These are phyloP conservation scores for Magnaporthiopsis incrustans DNA, from an alignment of 2,329 filamentous ascomycete genomes.

Conservation along the genomic window DNA sequence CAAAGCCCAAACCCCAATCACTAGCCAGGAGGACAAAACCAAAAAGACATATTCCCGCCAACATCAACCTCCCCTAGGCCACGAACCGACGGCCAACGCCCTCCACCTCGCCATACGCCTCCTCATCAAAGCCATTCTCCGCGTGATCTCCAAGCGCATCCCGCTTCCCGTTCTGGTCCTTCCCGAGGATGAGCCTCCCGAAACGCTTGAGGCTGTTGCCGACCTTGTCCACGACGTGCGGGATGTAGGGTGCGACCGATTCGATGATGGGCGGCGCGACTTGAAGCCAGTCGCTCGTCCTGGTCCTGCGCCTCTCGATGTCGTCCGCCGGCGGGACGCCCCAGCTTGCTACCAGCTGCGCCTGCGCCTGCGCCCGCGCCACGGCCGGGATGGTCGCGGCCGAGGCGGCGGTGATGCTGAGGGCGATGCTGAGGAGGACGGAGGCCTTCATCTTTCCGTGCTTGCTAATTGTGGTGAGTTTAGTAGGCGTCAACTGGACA, in stretches of 20 bases:
- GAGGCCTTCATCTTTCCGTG: too few species aligned
- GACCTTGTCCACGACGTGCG: neutral
- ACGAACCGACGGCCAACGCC: neutral
- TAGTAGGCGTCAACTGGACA: too few species aligned
- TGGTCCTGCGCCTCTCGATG: neutral
- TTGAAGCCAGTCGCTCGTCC: neutral
- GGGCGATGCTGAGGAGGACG: too few species aligned
- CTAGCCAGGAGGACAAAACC: neutral
- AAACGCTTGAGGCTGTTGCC: neutral
- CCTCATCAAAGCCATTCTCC: neutral
- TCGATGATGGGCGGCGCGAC: neutral
- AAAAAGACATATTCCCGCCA: neutral
- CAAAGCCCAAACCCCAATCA: neutral
- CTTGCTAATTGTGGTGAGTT: too few species aligned
- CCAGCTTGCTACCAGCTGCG: too few species aligned
- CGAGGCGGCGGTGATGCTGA: too few species aligned
- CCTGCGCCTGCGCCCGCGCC: neutral
- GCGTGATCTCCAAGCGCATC: too few species aligned
- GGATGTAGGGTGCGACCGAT: neutral
- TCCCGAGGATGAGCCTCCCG: neutral
- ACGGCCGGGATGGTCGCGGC: too few species aligned
- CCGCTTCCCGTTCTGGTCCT: neutral
- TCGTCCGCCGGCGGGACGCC: too few species aligned
- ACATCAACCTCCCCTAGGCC: neutral
- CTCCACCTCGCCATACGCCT: neutral